Evolutionary conservation across 495 filamentous ascomycete genomes (phyloP).

Genomic region (Saxispiralis lemnorum): DNA sequence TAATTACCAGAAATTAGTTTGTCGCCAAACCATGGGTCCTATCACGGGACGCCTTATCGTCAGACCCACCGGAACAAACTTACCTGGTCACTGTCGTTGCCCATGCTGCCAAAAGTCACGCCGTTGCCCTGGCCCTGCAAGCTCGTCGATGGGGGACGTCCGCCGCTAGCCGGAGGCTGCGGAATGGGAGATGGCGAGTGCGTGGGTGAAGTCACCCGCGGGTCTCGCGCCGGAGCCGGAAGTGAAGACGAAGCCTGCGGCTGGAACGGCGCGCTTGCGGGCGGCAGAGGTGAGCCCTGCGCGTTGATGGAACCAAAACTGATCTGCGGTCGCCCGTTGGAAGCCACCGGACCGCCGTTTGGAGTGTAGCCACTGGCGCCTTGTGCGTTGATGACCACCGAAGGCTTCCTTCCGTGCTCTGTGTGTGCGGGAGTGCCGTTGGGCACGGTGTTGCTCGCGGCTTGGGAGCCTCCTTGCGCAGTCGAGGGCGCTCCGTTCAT

Average conservation of each 20-base stretch:
- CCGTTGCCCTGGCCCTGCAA: slow-evolving; percentile 44
- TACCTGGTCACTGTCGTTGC: slow-evolving; percentile 39
- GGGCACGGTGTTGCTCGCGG: slow-evolving; percentile 26
- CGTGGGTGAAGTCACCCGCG: slow-evolving; percentile 40
- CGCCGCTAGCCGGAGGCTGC: slow-evolving; percentile 67
- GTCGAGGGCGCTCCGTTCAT: slow-evolving; percentile 69
- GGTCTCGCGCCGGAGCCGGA: slow-evolving; percentile 26
- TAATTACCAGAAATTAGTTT: not conserved
- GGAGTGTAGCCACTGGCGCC: slow-evolving; percentile 55
- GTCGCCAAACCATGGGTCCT: not conserved
- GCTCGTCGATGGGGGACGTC: slow-evolving; percentile 51
- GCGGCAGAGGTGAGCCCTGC: slow-evolving; percentile 43
- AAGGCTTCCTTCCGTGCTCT: slow-evolving; percentile 62
- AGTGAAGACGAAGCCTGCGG: slow-evolving; percentile 34
- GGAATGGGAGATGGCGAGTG: slow-evolving; percentile 84
- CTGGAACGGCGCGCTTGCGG: slow-evolving; percentile 22
- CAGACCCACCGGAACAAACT: slow-evolving; percentile 32
- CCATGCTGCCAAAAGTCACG: slow-evolving; percentile 68
- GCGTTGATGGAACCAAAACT: slow-evolving; percentile 59
- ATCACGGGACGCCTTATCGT: not conserved
- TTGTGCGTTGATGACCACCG: slow-evolving; percentile 65
- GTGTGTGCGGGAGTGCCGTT: slow-evolving; percentile 18
- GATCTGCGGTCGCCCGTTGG: slow-evolving; percentile 41
- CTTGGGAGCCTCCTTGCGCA: slow-evolving; percentile 28
- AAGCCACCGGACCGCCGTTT: slow-evolving; percentile 50